Conservation (phyloP, 176 grass and related monocot genomes). For the Canna indica region DNA sequence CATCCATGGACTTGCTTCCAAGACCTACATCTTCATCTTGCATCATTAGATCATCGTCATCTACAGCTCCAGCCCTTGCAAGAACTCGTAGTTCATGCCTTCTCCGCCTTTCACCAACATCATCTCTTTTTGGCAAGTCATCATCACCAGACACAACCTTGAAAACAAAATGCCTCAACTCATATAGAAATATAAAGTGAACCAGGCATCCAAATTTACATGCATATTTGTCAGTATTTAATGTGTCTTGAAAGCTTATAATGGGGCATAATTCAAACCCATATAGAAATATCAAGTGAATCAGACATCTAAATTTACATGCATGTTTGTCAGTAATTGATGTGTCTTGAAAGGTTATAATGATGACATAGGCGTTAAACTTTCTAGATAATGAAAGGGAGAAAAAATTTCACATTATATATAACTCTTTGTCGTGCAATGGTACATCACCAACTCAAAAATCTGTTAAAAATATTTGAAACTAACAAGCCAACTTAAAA, state of each 20-base stretch:
- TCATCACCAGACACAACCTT: constrained; percentile 84
- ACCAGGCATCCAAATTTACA: neutral
- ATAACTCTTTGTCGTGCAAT: neutral
- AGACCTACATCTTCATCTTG: constrained; percentile 19
- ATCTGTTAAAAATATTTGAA: neutral
- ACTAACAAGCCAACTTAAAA: neutral
- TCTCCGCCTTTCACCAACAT: constrained; percentile 77
- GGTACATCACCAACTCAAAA: neutral
- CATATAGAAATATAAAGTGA: too few species aligned
- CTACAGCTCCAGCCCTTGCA: constrained; percentile 44
- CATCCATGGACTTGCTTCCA: constrained; percentile 22
- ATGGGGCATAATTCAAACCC: too few species aligned
- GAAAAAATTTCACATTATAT: neutral
- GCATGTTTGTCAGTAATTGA: too few species aligned
- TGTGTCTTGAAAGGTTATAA: too few species aligned
- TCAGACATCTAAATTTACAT: too few species aligned
- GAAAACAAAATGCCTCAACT: constrained; percentile 16
- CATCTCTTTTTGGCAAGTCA: constrained; percentile 88
- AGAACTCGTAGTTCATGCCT: constrained; percentile 80
- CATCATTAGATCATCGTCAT: constrained; percentile 36
- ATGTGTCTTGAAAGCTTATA: too few species aligned
- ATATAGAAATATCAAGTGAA: too few species aligned
- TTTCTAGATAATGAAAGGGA: neutral
- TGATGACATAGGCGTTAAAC: too few species aligned
- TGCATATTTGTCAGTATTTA: too few species aligned